Evolutionary conservation across 306 rosid genomes (phyloP).

Genomic region (Castanea sativa): DNA sequence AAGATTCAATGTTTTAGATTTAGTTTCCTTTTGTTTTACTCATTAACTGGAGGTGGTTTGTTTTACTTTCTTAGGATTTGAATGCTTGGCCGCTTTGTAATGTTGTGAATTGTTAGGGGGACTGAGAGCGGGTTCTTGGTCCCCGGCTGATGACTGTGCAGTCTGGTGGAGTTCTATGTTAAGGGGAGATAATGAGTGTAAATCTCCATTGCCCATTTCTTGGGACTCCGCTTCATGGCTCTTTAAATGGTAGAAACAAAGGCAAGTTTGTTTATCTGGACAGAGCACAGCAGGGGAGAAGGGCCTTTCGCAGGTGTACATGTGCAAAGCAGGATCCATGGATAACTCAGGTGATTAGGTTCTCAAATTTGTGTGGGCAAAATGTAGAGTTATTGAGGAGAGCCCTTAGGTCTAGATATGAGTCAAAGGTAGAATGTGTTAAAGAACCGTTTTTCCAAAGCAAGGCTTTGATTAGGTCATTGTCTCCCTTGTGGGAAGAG

Average conservation of each 20-base stretch:
- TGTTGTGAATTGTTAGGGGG: slow-evolving; percentile 33
- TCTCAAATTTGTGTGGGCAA: slow-evolving; percentile 55
- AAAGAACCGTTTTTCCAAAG: slow-evolving; percentile 51
- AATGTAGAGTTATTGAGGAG: slow-evolving; percentile 59
- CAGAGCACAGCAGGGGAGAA: slow-evolving; percentile 28
- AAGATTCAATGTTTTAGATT: too few relatives aligned
- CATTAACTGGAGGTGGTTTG: neutral
- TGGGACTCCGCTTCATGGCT: slow-evolving; percentile 46
- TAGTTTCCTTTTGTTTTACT: neutral
- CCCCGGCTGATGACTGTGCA: slow-evolving; percentile 40
- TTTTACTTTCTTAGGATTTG: slow-evolving; percentile 16
- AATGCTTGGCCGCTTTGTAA: slow-evolving; percentile 19
- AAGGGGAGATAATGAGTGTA: slow-evolving; percentile 53
- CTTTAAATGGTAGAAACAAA: slow-evolving; percentile 34
- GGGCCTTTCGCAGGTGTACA: slow-evolving; percentile 33
- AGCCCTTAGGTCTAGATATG: slow-evolving; percentile 40
- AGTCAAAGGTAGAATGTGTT: slow-evolving; percentile 54
- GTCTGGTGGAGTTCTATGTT: slow-evolving; percentile 19
- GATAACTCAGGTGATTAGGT: slow-evolving; percentile 49
- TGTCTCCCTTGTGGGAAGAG: slow-evolving; percentile 61
- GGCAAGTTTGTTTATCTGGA: slow-evolving; percentile 32
- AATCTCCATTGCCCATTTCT: slow-evolving; percentile 52
- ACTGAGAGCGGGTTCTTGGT: slow-evolving; percentile 58
- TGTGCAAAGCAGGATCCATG: slow-evolving; percentile 49
- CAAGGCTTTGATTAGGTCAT: slow-evolving; percentile 45